Evolutionary conservation across 2,329 filamentous ascomycete genomes (phyloP).

Genomic region (Colletotrichum sp.): DNA sequence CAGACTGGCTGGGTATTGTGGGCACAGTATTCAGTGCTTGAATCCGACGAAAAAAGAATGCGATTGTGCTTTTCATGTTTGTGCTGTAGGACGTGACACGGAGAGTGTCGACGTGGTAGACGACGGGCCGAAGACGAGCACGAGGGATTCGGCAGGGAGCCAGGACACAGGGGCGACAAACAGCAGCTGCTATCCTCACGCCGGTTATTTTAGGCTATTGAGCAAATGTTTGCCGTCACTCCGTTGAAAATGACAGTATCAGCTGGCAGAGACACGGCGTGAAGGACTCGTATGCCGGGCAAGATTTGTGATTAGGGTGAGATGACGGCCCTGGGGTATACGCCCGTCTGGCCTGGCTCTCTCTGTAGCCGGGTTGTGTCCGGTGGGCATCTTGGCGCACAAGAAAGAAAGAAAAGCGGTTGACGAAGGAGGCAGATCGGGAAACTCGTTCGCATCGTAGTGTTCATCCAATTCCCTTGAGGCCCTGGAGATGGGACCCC

Average conservation of each 20-base stretch:
- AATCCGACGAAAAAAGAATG: not conserved
- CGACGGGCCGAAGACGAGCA: not conserved
- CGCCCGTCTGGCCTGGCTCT: not conserved
- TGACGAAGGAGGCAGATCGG: not conserved
- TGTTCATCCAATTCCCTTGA: not conserved
- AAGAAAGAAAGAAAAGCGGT: not conserved
- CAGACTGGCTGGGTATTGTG: not conserved
- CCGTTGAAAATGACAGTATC: not conserved
- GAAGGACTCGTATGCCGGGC: not conserved
- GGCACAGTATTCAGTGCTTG: not conserved
- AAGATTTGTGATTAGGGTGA: not conserved
- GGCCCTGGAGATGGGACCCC: not conserved
- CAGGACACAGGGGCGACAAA: not conserved
- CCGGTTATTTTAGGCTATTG: not conserved
- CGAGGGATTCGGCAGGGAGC: not conserved
- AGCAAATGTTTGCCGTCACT: not conserved
- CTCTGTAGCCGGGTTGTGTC: not conserved
- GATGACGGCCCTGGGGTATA: not conserved
- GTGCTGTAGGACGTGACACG: not conserved
- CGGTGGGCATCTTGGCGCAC: not conserved
- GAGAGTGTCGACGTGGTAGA: not conserved
- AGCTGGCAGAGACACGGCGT: not conserved
- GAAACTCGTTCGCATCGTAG: conserved; percentile 1
- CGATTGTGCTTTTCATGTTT: not conserved
- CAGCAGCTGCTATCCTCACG: not conserved